Conservation (phyloP, 495 filamentous ascomycete genomes). For the Letharia lupina region DNA sequence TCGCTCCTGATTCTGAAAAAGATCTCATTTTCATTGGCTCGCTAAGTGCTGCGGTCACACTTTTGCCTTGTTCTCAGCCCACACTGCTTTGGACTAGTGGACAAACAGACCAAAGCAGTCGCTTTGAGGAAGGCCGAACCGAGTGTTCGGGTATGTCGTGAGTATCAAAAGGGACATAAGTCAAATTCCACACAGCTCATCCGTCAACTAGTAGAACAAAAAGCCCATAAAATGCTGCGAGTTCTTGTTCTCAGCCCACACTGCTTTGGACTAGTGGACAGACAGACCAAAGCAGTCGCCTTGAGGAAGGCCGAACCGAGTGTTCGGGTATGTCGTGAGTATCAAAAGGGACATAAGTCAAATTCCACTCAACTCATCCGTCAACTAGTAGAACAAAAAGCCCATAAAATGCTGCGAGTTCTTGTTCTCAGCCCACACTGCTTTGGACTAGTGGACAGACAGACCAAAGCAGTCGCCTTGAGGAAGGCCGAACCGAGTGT, state of each 20-base stretch:
- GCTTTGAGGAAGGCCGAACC: background rate
- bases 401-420: no score
- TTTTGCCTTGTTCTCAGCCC: background rate
- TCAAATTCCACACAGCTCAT: no score
- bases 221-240: no score
- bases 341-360: background rate
- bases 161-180: background rate
- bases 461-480: background rate
- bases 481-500: background rate
- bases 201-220: no score
- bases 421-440: background rate
- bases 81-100: background rate
- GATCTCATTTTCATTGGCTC: background rate
- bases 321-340: background rate
- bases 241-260: background rate
- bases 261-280: background rate
- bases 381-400: background rate
- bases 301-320: background rate
- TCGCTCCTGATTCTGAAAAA: background rate
- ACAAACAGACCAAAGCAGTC: background rate
- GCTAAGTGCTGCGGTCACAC: no score
- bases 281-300: background rate
- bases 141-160: background rate
- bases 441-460: background rate
- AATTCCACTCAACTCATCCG: no score